Percentiles rank a stretch among this genome's conserved stretches.
These are phyloP conservation scores for Trichophyton rubrum DNA, from an alignment of 2,329 filamentous ascomycete genomes.

Conservation along the genomic window DNA sequence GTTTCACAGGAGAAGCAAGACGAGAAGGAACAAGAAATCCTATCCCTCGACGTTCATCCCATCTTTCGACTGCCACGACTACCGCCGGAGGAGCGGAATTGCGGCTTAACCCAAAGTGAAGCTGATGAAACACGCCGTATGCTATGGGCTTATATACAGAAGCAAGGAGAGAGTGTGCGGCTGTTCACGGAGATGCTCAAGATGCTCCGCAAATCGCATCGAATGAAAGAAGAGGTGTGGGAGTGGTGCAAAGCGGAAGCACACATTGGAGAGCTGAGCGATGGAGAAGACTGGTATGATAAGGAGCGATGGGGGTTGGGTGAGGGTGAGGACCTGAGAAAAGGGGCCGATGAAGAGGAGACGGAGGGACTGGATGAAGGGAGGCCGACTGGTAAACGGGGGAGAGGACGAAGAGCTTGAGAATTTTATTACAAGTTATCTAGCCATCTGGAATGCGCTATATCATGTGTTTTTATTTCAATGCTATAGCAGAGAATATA, in stretches of 20 bases:
- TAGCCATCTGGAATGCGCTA: not conserved
- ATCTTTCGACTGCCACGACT: constrained; percentile 44
- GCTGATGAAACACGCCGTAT: constrained; percentile 51
- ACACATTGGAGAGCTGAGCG: constrained; percentile 53
- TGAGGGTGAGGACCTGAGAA: constrained; percentile 43
- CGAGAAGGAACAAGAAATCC: constrained; percentile 21
- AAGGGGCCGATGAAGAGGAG: constrained; percentile 50
- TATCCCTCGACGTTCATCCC: constrained; percentile 38
- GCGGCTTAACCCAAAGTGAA: constrained; percentile 46
- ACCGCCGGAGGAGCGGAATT: constrained; percentile 39
- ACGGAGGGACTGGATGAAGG: constrained; percentile 38
- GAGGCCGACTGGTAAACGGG: constrained; percentile 29
- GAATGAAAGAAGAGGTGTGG: constrained; percentile 47
- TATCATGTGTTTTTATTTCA: not conserved
- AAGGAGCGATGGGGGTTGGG: constrained; percentile 47
- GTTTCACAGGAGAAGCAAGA: constrained; percentile 20
- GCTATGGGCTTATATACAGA: constrained; percentile 51
- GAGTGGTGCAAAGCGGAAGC: constrained; percentile 51
- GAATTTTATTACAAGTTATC: not conserved
- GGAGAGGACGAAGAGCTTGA: constrained; percentile 28
- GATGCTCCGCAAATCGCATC: constrained; percentile 46
- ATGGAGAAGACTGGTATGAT: constrained; percentile 58
- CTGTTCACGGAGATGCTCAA: constrained; percentile 43
- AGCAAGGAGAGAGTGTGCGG: constrained; percentile 52
- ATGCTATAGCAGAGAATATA: not conserved